Percentiles rank a stretch among this genome's conserved stretches.
phyloP scores from a whole-genome alignment of 371 early-diverging fungal species.

The Rhizopus microsporus region DNA sequence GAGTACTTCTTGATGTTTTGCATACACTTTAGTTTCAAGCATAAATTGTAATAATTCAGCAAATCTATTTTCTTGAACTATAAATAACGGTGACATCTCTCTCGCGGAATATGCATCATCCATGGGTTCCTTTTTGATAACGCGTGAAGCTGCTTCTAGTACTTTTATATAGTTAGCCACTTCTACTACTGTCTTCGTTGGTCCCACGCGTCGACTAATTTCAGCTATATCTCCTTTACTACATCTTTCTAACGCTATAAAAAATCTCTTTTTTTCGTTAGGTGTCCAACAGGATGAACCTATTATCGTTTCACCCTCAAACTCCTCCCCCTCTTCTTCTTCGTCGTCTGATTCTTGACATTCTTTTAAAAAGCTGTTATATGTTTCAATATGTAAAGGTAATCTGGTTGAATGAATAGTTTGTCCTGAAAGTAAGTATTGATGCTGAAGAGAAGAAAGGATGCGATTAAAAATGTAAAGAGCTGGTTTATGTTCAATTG shows the following conservation, averaged over 20 bases:
- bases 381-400: too few relatives aligned
- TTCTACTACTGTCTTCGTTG: conserved; percentile 24
- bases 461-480: too few relatives aligned
- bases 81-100: conserved; percentile 21
- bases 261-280: conserved; percentile 23
- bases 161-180: conserved; percentile 18
- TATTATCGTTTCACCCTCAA: conserved; percentile 5
- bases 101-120: conserved; percentile 7
- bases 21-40: conserved; percentile 14
- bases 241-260: conserved; percentile 28
- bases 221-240: conserved; percentile 11
- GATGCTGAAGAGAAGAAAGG: too few relatives aligned
- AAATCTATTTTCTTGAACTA: conserved; percentile 10
- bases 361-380: too few relatives aligned
- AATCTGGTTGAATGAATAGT: too few relatives aligned
- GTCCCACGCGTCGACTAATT: conserved; percentile 26
- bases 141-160: conserved; percentile 10
- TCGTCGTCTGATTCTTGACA: conserved; percentile 4
- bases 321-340: conserved; percentile 4
- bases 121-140: not conserved
- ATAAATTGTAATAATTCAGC: not conserved
- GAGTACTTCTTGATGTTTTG: conserved; percentile 9
- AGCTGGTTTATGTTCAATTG: too few relatives aligned
- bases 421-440: too few relatives aligned
- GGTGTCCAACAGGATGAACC: conserved; percentile 18